Conservation (phyloP, 495 filamentous ascomycete genomes). For the Penicillium cataractarum region DNA sequence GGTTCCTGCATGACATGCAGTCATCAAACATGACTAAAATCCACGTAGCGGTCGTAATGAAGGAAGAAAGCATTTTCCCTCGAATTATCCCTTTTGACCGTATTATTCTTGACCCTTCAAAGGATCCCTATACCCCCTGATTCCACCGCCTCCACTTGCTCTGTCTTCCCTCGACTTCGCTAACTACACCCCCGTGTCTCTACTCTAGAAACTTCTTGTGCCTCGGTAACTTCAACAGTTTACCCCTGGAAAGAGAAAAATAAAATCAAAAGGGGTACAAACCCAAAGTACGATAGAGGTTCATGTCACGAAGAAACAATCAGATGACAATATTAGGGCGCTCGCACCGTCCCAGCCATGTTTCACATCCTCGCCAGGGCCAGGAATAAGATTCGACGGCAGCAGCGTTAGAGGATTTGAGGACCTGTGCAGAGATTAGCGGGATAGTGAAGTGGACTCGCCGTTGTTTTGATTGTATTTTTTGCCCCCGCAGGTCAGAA, state of each 20-base stretch:
- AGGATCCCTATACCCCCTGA: not conserved
- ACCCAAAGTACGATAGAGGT: not conserved
- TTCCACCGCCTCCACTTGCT: not conserved
- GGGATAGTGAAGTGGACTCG: constrained; percentile 15
- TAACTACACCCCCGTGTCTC: not conserved
- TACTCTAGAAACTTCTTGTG: constrained; percentile 1
- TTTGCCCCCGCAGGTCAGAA: constrained; percentile 2
- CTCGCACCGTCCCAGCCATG: constrained; percentile 29
- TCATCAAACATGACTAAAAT: not conserved
- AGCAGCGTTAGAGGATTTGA: constrained; percentile 17
- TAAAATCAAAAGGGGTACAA: not conserved
- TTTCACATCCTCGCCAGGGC: constrained; percentile 23
- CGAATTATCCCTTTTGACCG: too few species aligned
- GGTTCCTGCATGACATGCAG: constrained; percentile 33
- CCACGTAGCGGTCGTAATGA: not conserved
- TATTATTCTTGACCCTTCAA: not conserved
- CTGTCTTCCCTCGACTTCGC: not conserved
- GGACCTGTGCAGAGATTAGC: not conserved
- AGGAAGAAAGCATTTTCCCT: not conserved
- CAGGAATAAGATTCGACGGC: constrained; percentile 17
- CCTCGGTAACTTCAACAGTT: constrained; percentile 7
- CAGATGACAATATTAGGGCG: constrained; percentile 19
- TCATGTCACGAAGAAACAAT: not conserved
- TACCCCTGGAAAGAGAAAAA: constrained; percentile 2
- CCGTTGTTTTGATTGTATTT: not conserved